These are phyloP conservation scores for Vaccinium macrocarpon DNA, from an alignment of 148 eudicot genomes.

Conservation along the genomic window DNA sequence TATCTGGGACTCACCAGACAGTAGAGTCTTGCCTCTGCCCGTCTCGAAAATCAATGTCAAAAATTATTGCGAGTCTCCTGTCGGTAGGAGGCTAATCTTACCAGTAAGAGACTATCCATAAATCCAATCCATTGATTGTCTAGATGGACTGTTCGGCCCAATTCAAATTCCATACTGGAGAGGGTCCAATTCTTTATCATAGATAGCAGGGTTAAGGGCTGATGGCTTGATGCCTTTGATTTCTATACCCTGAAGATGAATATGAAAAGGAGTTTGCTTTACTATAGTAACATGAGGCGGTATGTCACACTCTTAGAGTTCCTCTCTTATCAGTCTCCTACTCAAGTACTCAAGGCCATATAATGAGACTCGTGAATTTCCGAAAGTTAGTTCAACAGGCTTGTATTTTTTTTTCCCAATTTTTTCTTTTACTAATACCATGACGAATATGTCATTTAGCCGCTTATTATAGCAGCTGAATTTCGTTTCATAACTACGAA, in stretches of 20 bases:
- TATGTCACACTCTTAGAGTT: no score
- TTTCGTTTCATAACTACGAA: not conserved
- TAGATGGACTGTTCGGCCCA: not conserved
- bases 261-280: no score
- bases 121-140: not conserved
- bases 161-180: not conserved
- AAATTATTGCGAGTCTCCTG: not conserved
- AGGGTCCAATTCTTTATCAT: not conserved
- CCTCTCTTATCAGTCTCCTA: no score
- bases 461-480: not conserved
- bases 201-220: no score
- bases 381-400: not conserved
- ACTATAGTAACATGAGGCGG: no score
- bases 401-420: not conserved
- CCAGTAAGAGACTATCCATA: not conserved
- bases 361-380: not conserved
- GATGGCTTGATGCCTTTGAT: no score
- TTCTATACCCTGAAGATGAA: no score
- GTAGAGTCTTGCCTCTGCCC: not conserved
- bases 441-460: not conserved
- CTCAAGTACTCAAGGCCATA: not conserved
- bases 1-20: not conserved
- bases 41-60: not conserved
- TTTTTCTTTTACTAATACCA: not conserved
- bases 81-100: no score